Conservation (phyloP, 2,329 filamentous ascomycete genomes). For the Pseudocercospora crystallina region DNA sequence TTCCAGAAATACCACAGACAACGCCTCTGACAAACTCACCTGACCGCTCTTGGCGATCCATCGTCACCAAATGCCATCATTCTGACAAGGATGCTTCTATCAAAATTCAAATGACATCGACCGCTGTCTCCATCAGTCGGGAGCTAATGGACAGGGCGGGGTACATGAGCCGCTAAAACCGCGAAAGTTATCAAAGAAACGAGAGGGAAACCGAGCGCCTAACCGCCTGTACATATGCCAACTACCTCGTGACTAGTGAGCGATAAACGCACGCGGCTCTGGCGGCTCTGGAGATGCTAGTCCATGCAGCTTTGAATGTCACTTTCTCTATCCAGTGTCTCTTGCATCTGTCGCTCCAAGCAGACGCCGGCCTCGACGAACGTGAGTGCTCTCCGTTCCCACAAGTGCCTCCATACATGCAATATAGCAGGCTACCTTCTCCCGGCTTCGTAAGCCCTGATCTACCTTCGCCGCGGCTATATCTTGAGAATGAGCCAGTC, state of each 20-base stretch:
- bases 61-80: neutral
- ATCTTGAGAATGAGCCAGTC: too few species aligned
- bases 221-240: neutral
- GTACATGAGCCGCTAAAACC: neutral
- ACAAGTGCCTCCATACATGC: too few species aligned
- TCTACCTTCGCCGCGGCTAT: too few species aligned
- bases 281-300: neutral
- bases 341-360: too few species aligned
- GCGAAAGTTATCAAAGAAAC: neutral
- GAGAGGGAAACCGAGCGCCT: neutral
- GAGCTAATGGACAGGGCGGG: neutral
- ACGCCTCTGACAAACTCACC: neutral
- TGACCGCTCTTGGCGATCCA: constrained; percentile 3
- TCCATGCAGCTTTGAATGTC: too few species aligned
- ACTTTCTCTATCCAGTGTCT: too few species aligned
- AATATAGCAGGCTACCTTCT: too few species aligned
- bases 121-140: neutral
- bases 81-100: neutral
- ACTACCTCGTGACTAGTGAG: neutral
- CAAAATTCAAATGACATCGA: neutral
- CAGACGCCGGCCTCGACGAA: too few species aligned
- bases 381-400: too few species aligned
- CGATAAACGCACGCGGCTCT: constrained; percentile 3
- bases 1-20: too few species aligned
- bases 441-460: too few species aligned